Percentiles rank a stretch among this genome's conserved stretches.
Conservation (phyloP, 75 land plant species). For the Pseudotsuga menziesii region DNA sequence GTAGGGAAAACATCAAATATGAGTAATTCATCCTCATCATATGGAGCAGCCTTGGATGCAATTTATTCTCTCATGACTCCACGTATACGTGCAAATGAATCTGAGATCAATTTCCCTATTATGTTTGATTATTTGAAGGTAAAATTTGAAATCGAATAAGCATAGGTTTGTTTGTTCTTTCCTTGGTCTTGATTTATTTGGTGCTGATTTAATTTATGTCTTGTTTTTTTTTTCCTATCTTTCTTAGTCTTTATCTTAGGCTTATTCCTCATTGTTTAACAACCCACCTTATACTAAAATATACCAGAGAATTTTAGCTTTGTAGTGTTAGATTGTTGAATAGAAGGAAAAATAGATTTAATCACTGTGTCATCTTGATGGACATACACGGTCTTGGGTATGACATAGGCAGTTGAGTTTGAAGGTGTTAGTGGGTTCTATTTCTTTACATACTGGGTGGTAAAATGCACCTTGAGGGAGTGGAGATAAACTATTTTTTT, state of each 20-base stretch:
- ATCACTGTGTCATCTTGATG: neutral
- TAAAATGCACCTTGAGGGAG: no score
- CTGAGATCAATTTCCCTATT: slow-evolving; percentile 48
- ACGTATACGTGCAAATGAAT: slow-evolving; percentile 48
- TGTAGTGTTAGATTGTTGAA: neutral
- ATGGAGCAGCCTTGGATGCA: slow-evolving; percentile 51
- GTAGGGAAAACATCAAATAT: neutral
- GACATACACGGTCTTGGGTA: no score
- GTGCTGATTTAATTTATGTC: neutral
- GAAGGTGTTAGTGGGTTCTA: no score
- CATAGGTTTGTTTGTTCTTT: neutral
- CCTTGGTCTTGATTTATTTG: slow-evolving; percentile 12
- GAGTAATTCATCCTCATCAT: slow-evolving; percentile 6
- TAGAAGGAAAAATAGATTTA: neutral
- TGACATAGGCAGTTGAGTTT: no score
- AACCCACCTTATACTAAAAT: neutral
- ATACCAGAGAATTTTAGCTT: neutral
- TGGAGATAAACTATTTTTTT: no score
- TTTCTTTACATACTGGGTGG: no score
- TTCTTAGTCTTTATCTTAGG: neutral
- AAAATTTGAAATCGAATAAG: neutral
- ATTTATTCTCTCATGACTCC: slow-evolving; percentile 55
- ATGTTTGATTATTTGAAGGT: slow-evolving; percentile 58
- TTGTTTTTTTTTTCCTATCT: neutral
- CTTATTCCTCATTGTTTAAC: neutral